Evolutionary conservation across 2,329 filamentous ascomycete genomes (phyloP).

Genomic region (Periconia sp.): DNA sequence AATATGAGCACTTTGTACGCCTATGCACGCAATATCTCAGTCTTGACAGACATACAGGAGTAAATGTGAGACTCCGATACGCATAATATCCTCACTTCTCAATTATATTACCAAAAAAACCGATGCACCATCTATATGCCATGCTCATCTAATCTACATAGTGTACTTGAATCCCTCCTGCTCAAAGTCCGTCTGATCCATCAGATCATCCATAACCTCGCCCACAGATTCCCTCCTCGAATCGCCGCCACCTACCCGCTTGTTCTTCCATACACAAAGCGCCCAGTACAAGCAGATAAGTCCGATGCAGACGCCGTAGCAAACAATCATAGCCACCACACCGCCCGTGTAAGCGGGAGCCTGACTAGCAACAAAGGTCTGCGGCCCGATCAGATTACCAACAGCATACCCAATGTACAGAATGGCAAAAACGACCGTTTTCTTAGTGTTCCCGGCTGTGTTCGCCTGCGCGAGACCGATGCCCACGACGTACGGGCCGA

Average conservation of each 20-base stretch:
- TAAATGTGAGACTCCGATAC: too few species aligned
- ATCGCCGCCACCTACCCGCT: background rate
- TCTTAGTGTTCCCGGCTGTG: slow-evolving; percentile 11
- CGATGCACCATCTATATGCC: too few species aligned
- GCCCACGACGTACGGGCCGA: slow-evolving; percentile 15
- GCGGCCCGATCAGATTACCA: slow-evolving; percentile 47
- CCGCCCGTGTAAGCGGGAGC: slow-evolving; percentile 28
- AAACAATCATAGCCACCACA: slow-evolving; percentile 5
- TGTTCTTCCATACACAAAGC: background rate
- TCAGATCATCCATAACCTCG: slow-evolving; percentile 6
- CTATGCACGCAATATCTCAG: too few species aligned
- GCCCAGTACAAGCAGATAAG: slow-evolving; percentile 3
- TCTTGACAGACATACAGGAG: too few species aligned
- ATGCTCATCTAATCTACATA: slow-evolving; percentile 1
- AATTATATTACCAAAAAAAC: too few species aligned
- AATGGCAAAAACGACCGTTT: slow-evolving; percentile 43
- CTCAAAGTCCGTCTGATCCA: slow-evolving; percentile 15
- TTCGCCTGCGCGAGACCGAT: slow-evolving; percentile 4
- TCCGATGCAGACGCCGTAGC: slow-evolving; percentile 5
- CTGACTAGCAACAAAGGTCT: slow-evolving; percentile 44
- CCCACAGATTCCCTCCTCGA: background rate
- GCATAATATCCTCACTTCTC: too few species aligned
- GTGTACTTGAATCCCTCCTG: slow-evolving; percentile 16
- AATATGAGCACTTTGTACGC: too few species aligned
- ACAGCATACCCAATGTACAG: slow-evolving; percentile 46